phyloP scores from a whole-genome alignment of 1,284 basidiomycete species.

The Cerrena zonata region DNA sequence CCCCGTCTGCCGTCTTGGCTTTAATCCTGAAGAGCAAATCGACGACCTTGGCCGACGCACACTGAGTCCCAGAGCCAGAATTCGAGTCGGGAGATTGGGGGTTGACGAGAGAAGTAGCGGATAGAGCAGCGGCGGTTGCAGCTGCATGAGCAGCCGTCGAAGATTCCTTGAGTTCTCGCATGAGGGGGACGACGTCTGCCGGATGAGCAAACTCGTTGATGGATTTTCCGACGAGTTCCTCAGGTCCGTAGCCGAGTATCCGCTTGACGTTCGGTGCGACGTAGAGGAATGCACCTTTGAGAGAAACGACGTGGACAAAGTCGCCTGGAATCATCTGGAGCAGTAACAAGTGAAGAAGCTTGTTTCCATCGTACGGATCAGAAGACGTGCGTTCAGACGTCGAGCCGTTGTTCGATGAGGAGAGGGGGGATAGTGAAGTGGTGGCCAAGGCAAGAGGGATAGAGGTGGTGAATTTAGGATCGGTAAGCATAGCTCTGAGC shows the following conservation, averaged over 20 bases:
- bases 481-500: constrained; percentile 35
- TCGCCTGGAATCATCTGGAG: constrained; percentile 63
- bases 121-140: constrained; percentile 6
- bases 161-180: constrained; percentile 87
- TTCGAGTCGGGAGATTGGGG: constrained; percentile 4
- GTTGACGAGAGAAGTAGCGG: background rate
- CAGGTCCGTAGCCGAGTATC: constrained; percentile 75
- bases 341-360: constrained; percentile 58
- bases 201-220: constrained; percentile 81
- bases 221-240: constrained; percentile 75
- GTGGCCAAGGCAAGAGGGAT: constrained; percentile 30
- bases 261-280: constrained; percentile 76
- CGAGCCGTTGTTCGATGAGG: constrained; percentile 18
- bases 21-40: constrained; percentile 75
- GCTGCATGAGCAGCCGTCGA: constrained; percentile 24
- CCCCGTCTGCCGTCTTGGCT: constrained; percentile 41
- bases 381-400: constrained; percentile 4
- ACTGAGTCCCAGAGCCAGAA: constrained; percentile 3
- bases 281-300: constrained; percentile 92
- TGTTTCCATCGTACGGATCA: constrained; percentile 34
- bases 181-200: constrained; percentile 84
- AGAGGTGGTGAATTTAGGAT: constrained; percentile 33
- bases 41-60: constrained; percentile 39
- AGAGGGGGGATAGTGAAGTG: constrained; percentile 22
- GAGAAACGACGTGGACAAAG: constrained; percentile 84